phyloP scores from a whole-genome alignment of 2,329 filamentous ascomycete species.

The Epichloe elymi region DNA sequence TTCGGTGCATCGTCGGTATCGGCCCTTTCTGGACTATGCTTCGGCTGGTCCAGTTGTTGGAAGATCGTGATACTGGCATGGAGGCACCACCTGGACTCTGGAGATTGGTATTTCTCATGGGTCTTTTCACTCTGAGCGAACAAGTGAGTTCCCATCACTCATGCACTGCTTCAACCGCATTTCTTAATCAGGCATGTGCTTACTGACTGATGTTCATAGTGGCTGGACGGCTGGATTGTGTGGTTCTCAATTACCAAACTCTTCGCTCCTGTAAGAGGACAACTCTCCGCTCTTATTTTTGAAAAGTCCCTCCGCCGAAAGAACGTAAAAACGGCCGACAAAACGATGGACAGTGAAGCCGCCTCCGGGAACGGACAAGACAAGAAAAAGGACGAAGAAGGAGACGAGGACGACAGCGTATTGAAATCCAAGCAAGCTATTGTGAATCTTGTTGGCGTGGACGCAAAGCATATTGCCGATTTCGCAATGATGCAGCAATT shows the following conservation, averaged over 20 bases:
- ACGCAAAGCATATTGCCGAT: constrained; percentile 54
- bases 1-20: constrained; percentile 47
- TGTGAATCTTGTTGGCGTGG: constrained; percentile 68
- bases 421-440: constrained; percentile 49
- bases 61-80: constrained; percentile 34
- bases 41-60: constrained; percentile 51
- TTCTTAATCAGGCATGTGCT: not conserved
- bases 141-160: constrained; percentile 16
- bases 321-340: constrained; percentile 54
- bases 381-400: constrained; percentile 30
- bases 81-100: constrained; percentile 41
- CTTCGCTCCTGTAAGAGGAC: constrained; percentile 52
- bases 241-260: constrained; percentile 54
- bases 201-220: constrained; percentile 18
- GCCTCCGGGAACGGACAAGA: constrained; percentile 17
- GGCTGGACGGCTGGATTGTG: constrained; percentile 51
- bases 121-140: constrained; percentile 42
- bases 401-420: constrained; percentile 38
- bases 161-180: not conserved
- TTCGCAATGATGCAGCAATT: constrained; percentile 55
- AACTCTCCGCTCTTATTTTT: constrained; percentile 61
- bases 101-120: constrained; percentile 55
- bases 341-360: constrained; percentile 23
- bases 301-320: constrained; percentile 66
- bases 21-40: constrained; percentile 58